Percentiles rank a stretch among this genome's conserved stretches.
phyloP scores from a whole-genome alignment of 352 stramenopile genomes.

The Phytophthora quininea region DNA sequence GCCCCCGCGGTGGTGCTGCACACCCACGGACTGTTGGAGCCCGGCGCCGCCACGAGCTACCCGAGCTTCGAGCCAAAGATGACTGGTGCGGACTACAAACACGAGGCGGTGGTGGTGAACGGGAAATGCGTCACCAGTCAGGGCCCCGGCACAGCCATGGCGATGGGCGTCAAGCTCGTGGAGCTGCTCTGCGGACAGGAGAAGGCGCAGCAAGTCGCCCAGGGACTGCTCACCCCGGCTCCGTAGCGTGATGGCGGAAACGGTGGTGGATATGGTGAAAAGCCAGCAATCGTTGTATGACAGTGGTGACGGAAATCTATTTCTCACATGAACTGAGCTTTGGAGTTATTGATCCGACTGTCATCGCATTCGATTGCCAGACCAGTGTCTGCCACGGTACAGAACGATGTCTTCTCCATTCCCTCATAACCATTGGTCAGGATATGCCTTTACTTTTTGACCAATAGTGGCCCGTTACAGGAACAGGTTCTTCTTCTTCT shows the following conservation, averaged over 20 bases:
- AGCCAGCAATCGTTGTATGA: no score
- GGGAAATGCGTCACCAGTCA: slow-evolving; percentile 82
- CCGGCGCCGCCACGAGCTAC: slow-evolving; percentile 63
- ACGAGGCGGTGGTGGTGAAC: slow-evolving; percentile 70
- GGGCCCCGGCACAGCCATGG: slow-evolving; percentile 80
- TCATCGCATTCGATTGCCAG: slow-evolving; percentile 5
- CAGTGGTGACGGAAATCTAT: no score
- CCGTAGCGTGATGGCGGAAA: slow-evolving; percentile 6
- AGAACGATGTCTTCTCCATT: no score
- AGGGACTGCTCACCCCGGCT: slow-evolving; percentile 57
- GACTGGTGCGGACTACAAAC: slow-evolving; percentile 48
- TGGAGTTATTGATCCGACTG: no score
- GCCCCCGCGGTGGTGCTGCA: slow-evolving; percentile 75
- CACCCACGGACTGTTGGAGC: slow-evolving; percentile 58
- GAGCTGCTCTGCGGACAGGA: slow-evolving; percentile 70
- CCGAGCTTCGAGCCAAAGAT: slow-evolving; percentile 74
- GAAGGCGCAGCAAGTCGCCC: slow-evolving; percentile 66
- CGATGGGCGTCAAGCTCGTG: slow-evolving; percentile 84
- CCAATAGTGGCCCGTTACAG: no score
- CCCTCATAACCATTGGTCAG: no score
- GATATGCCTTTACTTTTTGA: no score
- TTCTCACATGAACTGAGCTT: no score
- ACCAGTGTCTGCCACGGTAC: background rate
- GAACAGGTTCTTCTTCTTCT: no score
- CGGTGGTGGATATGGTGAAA: no score